These are phyloP conservation scores for Medicago lupulina DNA, from an alignment of 306 rosid species.

Conservation along the genomic window DNA sequence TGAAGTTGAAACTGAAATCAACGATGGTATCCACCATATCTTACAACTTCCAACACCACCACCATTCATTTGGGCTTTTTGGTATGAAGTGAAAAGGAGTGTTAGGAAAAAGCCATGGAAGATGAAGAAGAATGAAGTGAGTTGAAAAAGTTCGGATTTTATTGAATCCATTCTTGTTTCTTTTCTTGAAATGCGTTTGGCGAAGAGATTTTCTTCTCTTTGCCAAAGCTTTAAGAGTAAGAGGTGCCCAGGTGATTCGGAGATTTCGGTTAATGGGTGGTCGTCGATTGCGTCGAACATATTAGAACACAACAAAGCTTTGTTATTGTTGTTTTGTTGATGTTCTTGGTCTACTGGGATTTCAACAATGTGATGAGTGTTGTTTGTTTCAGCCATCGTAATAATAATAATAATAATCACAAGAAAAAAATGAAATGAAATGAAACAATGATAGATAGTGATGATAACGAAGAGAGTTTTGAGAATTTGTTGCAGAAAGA, in stretches of 20 bases:
- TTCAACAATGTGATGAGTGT: constrained; percentile 77
- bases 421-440: neutral
- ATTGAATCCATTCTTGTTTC: constrained; percentile 65
- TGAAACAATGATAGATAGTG: neutral
- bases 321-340: constrained; percentile 34
- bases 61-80: neutral
- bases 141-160: constrained; percentile 68
- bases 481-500: neutral
- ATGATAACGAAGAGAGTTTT: neutral
- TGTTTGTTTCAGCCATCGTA: constrained; percentile 68
- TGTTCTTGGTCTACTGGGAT: constrained; percentile 78
- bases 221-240: constrained; percentile 89
- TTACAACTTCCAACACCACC: constrained; percentile 39
- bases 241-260: constrained; percentile 79
- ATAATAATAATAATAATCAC: neutral
- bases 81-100: constrained; percentile 64
- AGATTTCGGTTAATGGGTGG: constrained; percentile 84
- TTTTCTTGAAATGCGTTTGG: constrained; percentile 54
- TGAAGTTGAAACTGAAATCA: constrained; percentile 62
- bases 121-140: constrained; percentile 68
- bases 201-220: constrained; percentile 75
- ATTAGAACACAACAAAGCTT: constrained; percentile 39
- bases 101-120: constrained; percentile 75
- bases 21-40: constrained; percentile 85
- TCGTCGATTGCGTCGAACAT: constrained; percentile 70